Base-by-base conservation (phyloP, 805 yeast species). In the Scheffersomyces amazonensis region DNA sequence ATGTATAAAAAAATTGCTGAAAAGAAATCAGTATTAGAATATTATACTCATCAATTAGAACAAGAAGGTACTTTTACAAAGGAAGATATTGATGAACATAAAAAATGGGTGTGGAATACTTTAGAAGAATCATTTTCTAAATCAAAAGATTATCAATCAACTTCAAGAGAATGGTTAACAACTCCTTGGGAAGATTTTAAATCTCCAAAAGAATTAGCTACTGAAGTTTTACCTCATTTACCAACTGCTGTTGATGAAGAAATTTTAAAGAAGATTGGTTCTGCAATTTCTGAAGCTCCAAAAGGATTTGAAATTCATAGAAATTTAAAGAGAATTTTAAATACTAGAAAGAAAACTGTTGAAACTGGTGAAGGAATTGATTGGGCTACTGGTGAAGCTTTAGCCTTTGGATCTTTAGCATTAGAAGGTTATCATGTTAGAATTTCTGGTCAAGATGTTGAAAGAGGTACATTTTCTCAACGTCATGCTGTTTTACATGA, bases 381-480 rank as follows among this genome's bases (percentile, higher is more conserved):
- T 68, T 93, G 98, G 99, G 84, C 99, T 34, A 93, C 99, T 42
- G 99, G 96, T 79, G 99, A 93, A 74, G 98, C 98, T 34, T 80
- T 93, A 54, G 99, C 99, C 15, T 91, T 83, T 56, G 99, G 98
- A 59, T 80, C 97, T 36, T 75, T 93, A 52, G 83, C 83, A 38
- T 63, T 81, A 57, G 99, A 93, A 71, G 99, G 99, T 48, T 85
- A 83, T 71, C 96, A 91, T 56, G 95, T 93, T 43, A 87, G 99
- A 76, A 85, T 93, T 36, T 87, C 96, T 33, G 99, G 99, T 64
- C 98, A 93, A 76, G 99, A 93, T 79, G 98, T 93, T 50, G 99
- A 93, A 78, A 89, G 99, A 81, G 99, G 99, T 76, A 93, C 99
- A 29, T 91, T 93, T 79, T 93, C 99, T 39, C 99, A 93, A 75